A percentile compares a stretch with the other conserved stretches of the same genome.
Conservation (phyloP, 306 rosid genomes). For the Astragalus glycyphyllos region DNA sequence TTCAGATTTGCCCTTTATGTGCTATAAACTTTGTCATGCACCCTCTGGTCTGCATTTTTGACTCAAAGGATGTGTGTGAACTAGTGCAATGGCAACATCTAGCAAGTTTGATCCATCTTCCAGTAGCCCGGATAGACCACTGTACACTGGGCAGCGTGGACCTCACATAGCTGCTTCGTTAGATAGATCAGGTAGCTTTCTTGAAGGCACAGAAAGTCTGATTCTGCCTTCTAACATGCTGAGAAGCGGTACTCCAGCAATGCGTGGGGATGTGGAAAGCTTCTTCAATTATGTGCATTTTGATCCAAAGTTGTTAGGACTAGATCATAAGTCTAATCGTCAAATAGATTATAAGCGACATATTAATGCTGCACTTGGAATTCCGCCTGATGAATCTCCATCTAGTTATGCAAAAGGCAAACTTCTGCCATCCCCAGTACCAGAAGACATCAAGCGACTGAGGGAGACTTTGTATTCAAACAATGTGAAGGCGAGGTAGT, state of each 20-base stretch:
- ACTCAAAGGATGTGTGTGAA: constrained; percentile 60
- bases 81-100: constrained; percentile 88
- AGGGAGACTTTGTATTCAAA: constrained; percentile 59
- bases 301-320: constrained; percentile 70
- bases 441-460: constrained; percentile 81
- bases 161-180: constrained; percentile 81
- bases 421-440: constrained; percentile 61
- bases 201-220: constrained; percentile 85
- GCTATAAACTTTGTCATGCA: constrained; percentile 69
- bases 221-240: constrained; percentile 82
- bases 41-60: constrained; percentile 59
- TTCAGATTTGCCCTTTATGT: constrained; percentile 62
- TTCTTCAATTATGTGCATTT: constrained; percentile 72
- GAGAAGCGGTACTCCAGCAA: constrained; percentile 70
- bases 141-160: constrained; percentile 93
- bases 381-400: constrained; percentile 87
- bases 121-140: constrained; percentile 87
- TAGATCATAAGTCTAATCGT: constrained; percentile 79
- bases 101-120: constrained; percentile 91
- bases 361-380: constrained; percentile 66
- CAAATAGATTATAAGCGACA: constrained; percentile 74
- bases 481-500: constrained; percentile 84
- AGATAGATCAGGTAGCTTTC: constrained; percentile 93
- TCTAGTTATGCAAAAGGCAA: constrained; percentile 82
- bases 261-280: constrained; percentile 70